Conservation (phyloP, 108 stramenopile genomes). For the Skeletonema marinoi region DNA sequence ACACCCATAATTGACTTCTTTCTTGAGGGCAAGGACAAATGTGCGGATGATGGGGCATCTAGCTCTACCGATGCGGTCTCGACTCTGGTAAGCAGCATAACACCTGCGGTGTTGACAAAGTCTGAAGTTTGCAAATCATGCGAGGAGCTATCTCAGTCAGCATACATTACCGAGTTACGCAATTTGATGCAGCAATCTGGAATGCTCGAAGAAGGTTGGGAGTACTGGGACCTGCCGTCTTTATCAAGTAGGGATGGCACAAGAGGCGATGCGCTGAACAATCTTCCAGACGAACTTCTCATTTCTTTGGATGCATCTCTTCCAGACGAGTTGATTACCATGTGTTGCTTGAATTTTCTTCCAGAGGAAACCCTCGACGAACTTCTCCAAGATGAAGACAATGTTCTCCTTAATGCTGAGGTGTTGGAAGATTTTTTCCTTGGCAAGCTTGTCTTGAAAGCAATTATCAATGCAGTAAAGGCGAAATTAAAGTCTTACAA, state of each 20-base stretch:
- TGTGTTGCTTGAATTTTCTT: conserved; percentile 61
- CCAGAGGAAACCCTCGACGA: conserved; percentile 68
- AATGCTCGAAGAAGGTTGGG: conserved; percentile 40
- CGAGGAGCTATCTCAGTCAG: conserved; percentile 18
- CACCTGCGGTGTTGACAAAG: conserved; percentile 57
- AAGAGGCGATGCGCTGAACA: conserved; percentile 5
- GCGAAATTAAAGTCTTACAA: conserved; percentile 36
- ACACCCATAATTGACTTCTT: conserved; percentile 6
- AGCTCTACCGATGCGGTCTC: not conserved
- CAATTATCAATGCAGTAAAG: conserved; percentile 52
- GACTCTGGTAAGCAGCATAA: not conserved
- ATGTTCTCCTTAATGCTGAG: conserved; percentile 16
- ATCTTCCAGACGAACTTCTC: conserved; percentile 44
- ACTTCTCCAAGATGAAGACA: conserved; percentile 32
- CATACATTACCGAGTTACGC: conserved; percentile 32
- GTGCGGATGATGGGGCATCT: not conserved
- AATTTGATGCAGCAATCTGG: conserved; percentile 35
- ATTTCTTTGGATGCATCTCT: conserved; percentile 32
- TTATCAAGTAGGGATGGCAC: not conserved
- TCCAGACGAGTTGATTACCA: conserved; percentile 72
- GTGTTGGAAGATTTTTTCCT: conserved; percentile 67
- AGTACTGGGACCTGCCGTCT: conserved; percentile 42
- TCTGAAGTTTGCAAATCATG: conserved; percentile 55
- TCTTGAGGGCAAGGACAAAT: not conserved
- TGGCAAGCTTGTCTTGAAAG: conserved; percentile 63